phyloP scores from a whole-genome alignment of 2,329 filamentous ascomycete genomes.

The Colletotrichum neosansevieriae region DNA sequence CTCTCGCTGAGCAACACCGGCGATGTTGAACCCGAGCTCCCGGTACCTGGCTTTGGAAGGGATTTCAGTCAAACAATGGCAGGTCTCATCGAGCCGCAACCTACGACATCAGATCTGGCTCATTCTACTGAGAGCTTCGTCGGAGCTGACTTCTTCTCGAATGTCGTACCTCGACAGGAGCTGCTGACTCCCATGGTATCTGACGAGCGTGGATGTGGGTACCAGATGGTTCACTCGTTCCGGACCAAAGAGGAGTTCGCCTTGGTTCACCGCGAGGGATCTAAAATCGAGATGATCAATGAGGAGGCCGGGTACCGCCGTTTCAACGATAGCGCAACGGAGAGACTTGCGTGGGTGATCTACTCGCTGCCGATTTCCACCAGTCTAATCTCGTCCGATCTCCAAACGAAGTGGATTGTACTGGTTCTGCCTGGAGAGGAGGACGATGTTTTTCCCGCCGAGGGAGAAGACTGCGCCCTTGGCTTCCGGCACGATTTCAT shows the following conservation, averaged over 20 bases:
- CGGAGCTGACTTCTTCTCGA: too few relatives aligned
- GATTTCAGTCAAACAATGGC: too few relatives aligned
- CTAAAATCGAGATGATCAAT: constrained; percentile 27
- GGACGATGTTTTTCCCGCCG: constrained; percentile 21
- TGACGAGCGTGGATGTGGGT: constrained; percentile 11
- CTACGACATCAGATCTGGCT: too few relatives aligned
- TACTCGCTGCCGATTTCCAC: constrained; percentile 8
- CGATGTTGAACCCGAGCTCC: too few relatives aligned
- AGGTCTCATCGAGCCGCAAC: too few relatives aligned
- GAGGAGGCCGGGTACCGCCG: constrained; percentile 1
- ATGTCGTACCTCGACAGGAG: too few relatives aligned
- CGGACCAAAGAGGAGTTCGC: constrained; percentile 22
- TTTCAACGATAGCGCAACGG: constrained; percentile 9
- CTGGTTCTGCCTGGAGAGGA: neutral
- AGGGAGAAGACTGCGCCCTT: constrained; percentile 21
- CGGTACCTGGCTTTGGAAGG: too few relatives aligned
- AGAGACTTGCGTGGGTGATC: constrained; percentile 31
- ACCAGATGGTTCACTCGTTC: constrained; percentile 34
- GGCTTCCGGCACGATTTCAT: constrained; percentile 14
- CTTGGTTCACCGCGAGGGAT: constrained; percentile 27
- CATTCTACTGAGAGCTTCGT: too few relatives aligned
- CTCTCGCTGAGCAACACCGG: too few relatives aligned
- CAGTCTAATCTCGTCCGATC: constrained; percentile 23
- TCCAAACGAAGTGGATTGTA: constrained; percentile 34
- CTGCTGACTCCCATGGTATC: too few relatives aligned